Base-by-base conservation (phyloP, 208 protist species). In the Leishmania lainsoni region DNA sequence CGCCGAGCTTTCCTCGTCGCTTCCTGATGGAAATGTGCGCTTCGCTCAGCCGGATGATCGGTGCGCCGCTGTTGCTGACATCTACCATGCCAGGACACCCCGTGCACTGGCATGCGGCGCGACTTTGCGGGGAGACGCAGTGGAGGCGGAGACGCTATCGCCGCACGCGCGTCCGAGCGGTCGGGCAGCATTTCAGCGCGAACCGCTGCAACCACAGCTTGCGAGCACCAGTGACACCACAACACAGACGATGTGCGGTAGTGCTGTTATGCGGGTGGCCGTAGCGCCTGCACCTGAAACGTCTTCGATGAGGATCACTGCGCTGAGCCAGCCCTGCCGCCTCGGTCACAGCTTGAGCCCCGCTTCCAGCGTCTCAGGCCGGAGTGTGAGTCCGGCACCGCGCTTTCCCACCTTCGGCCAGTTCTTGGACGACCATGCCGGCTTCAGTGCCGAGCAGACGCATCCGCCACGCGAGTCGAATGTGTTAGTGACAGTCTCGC, bases 351-450 rank as follows among this genome's bases (percentile, higher is more conserved):
- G 65, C 8, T 45, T 81, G 39, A 89, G 87, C 75, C 74, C 78
- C 20, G 78, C 74, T 29, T 77, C 74, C 22, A 77, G 54, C 52
- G 69, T 59, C n/a, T 87, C 85, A 29, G 72, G 66, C 63, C 87
- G 85, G 51, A 87, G 86, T 26, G 48, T 66, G 61, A 95, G 91
- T 79, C 94, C 94, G 42, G 90, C 92, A 10, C 94, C 94, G 45
- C 94, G 94, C 59, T 97, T 97, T 59, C 94, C 94, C 4, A 88
- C 81, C 42, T 97, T 94, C 75, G 87, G 85, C 8, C 81, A 94
- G 81, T 95, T 92, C 61, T 79, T 97, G 48, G 92, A 90, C 58
- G 93, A 95, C 20, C 88, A 91, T 52, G 76, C 83, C 26, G 61
- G 75, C n/a, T 72, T 81, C 3, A 81, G n/a, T n/a, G 79, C 73